Evolutionary conservation across 345 rosid species (phyloP), one percentile per base, ranked within the genome.

Genomic region (Murraya paniculata): DNA sequence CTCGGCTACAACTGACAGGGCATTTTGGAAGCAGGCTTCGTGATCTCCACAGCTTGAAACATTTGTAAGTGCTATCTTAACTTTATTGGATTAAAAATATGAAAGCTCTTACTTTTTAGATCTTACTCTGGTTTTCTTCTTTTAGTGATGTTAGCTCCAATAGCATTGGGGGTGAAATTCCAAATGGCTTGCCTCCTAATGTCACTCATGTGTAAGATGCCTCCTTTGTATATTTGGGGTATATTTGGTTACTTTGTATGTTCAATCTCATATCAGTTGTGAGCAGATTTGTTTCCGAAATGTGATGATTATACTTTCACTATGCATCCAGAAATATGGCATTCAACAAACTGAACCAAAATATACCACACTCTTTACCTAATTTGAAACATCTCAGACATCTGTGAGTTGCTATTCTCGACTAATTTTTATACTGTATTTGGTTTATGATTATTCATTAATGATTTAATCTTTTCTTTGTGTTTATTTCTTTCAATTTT

Each of bases 101-200:
- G 25, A 61, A 33, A 39, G 21, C 14, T 53, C 57, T 53, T 53
- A 53, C 48, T 39, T 68, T 27, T 62, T 27, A 21, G 30, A 53
- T 71, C 50, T 75, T 64, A 41, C 74, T 68, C 11, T 81, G 64
- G 39, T 41, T 83, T 61, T 80, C 41, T 75, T 77, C 64, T 81
- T 2, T 68, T 68, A 93, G 99, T 85, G 99, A 96, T 88, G 72
- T 92, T 62, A 92, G 97, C 89, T 87, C 83, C 81, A 95, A 95
- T 69, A 59, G 73, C 77, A 80, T 95, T 56, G 59, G 27, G 62
- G 99, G 97, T 80, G 94, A 89, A 83, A 91, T 95, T 79, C 98
- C 99, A 9, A 73, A 77, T 60, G 82, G 80, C 65, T 83, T 95
- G 75, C 99, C 99, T 24, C 92, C 95, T 53, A 92, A 92, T 81